A percentile compares a stretch with the other conserved stretches of the same genome.
These are phyloP conservation scores for Pulveroboletus sp. DNA, from an alignment of 768 basidiomycete species.

Conservation along the genomic window DNA sequence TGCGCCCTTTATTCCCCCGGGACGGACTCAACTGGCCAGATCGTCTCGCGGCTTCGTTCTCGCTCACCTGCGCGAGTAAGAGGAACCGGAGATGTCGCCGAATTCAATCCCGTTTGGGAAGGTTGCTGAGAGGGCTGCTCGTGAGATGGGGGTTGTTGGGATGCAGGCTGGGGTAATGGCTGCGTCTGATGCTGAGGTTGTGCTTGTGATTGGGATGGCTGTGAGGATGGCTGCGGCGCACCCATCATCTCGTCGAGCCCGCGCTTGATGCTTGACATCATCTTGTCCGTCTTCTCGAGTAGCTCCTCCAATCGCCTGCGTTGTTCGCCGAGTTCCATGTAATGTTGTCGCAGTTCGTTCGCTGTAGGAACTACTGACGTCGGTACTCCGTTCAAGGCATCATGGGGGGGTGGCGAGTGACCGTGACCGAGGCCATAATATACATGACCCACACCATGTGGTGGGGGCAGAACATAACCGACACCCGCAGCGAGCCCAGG, in stretches of 20 bases:
- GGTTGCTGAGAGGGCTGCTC: conserved; percentile 25
- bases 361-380: conserved; percentile 39
- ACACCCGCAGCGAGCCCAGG: conserved; percentile 39
- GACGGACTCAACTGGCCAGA: conserved; percentile 29
- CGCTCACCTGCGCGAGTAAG: conserved; percentile 24
- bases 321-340: conserved; percentile 57
- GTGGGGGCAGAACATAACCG: conserved; percentile 40
- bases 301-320: conserved; percentile 66
- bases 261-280: conserved; percentile 68
- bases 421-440: conserved; percentile 37
- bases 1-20: conserved; percentile 24
- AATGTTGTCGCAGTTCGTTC: conserved; percentile 68
- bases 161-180: conserved; percentile 20
- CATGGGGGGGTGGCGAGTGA: conserved; percentile 33
- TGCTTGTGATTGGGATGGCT: conserved; percentile 17
- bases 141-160: conserved; percentile 23
- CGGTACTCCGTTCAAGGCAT: conserved; percentile 27
- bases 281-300: conserved; percentile 66
- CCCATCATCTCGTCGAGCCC: conserved; percentile 72
- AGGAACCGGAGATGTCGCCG: conserved; percentile 17
- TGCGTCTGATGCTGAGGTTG: conserved; percentile 25
- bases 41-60: conserved; percentile 25
- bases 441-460: conserved; percentile 34
- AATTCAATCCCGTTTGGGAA: conserved; percentile 11
- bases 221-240: conserved; percentile 23